phyloP scores from a whole-genome alignment of 495 filamentous ascomycete genomes.

The Tuber microsphaerosporum region DNA sequence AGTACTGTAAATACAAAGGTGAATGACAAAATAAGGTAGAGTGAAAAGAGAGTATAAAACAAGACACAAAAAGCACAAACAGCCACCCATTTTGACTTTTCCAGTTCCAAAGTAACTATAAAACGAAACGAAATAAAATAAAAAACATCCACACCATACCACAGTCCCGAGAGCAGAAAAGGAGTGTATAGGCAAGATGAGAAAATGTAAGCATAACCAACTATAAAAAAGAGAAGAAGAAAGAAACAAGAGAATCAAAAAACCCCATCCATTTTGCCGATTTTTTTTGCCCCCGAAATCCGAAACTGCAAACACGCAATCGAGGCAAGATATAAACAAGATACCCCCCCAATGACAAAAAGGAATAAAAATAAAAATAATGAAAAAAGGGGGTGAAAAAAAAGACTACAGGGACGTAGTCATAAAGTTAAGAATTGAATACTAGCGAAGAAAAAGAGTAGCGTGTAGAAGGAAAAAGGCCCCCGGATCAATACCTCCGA shows the following conservation, averaged over 20 bases:
- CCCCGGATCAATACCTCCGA: background rate
- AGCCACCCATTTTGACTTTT: slow-evolving; percentile 30
- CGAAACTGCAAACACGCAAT: background rate
- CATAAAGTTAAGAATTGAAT: background rate
- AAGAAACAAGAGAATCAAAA: background rate
- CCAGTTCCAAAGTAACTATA: background rate
- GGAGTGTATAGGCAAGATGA: background rate
- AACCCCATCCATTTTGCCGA: background rate
- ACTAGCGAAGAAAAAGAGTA: background rate
- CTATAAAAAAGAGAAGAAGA: background rate
- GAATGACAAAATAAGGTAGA: background rate
- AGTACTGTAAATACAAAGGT: background rate
- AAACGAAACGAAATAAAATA: background rate
- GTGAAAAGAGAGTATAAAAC: slow-evolving; percentile 15
- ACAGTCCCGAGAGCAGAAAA: background rate
- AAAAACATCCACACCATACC: background rate
- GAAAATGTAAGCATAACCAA: background rate
- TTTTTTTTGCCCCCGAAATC: background rate
- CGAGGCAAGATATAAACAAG: slow-evolving; percentile 10
- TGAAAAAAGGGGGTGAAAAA: slow-evolving; percentile 11
- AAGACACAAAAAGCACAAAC: slow-evolving; percentile 31
- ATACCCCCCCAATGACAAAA: slow-evolving; percentile 8
- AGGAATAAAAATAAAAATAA: slow-evolving; percentile 23
- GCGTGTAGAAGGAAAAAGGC: background rate
- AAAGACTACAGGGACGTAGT: background rate